These are phyloP conservation scores for Fraxinus paxiana DNA, from an alignment of 305 asterid genomes.

Conservation along the genomic window DNA sequence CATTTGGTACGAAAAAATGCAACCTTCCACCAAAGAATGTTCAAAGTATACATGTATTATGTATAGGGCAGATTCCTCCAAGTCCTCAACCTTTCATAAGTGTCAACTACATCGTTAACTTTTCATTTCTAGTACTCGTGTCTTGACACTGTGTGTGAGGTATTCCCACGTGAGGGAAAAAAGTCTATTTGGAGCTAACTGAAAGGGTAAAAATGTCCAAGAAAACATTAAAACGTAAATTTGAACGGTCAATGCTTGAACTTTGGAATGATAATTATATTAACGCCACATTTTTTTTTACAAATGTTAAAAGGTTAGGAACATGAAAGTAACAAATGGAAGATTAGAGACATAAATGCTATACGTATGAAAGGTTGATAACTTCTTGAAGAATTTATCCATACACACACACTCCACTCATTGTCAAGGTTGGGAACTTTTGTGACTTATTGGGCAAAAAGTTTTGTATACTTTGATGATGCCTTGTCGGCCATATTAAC, in stretches of 20 bases:
- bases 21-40: slow-evolving; percentile 39
- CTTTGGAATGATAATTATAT: not conserved
- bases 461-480: slow-evolving; percentile 39
- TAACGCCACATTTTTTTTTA: not conserved
- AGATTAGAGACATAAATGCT: not conserved
- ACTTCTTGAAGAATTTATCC: not conserved
- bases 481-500: slow-evolving; percentile 49
- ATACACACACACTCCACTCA: slow-evolving; percentile 21
- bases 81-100: not conserved
- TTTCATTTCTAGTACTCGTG: not conserved
- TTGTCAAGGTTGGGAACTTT: slow-evolving; percentile 25
- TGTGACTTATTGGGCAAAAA: slow-evolving; percentile 22
- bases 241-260: not conserved
- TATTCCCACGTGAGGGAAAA: not conserved
- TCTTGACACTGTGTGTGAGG: not conserved
- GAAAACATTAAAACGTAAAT: too few relatives aligned
- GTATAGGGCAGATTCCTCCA: not conserved
- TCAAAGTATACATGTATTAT: slow-evolving; percentile 15
- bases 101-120: not conserved
- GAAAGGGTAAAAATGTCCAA: not conserved
- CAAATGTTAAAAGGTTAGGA: not conserved
- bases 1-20: slow-evolving; percentile 33
- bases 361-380: not conserved
- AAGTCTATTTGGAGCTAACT: not conserved
- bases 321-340: not conserved